Evolutionary conservation across 352 stramenopile species (phyloP), one percentile per base, ranked within the genome.

Genomic region (Pythium grandisporangium): DNA sequence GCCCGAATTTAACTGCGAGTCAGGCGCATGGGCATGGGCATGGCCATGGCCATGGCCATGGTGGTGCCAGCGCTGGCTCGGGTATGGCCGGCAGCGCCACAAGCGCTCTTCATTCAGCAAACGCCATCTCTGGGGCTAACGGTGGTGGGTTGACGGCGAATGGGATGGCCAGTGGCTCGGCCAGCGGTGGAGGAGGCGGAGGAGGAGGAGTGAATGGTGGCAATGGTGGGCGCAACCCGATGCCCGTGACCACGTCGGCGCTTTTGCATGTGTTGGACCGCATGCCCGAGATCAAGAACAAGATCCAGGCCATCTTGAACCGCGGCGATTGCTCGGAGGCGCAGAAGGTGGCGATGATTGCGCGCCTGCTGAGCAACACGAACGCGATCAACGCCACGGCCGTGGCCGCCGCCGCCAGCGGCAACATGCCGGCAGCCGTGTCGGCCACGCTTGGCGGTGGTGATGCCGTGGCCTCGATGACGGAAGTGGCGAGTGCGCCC

Each of bases 251-350:
- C 19, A 90, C 79, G 3, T 85, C 76, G 6, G 82, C 79, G 21
- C 43, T 93, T 33, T 47, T 93, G 21, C 72, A 90, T 36, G 77
- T 93, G 16, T 51, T 93, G 16, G 80, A 93, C 40, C 72, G 76
- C 5, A 89, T 91, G 77, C 80, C 80, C 16, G 77, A 90, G 71
- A 89, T 93, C 55, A 93, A 93, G 71, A 77, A 86, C 63, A 87
- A 93, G 65, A 93, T 93, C 47, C 80, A 93, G 58, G 70, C 70
- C 14, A 91, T 93, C 49, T 43, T 93, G 19, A 88, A 91, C 45
- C 77, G 80, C 11, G 73, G 52, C 16, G 78, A 93, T 44, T 90
- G 75, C 58, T 88, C 77, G n/a, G 80, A 93, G 54, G 73, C 74
- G 6, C 80, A 93, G 53, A 93, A 93, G 42, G 80, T 93, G 39